Evolutionary conservation across 352 stramenopile species (phyloP), one percentile per base, ranked within the genome.

Genomic region (Pythium aristosporum): DNA sequence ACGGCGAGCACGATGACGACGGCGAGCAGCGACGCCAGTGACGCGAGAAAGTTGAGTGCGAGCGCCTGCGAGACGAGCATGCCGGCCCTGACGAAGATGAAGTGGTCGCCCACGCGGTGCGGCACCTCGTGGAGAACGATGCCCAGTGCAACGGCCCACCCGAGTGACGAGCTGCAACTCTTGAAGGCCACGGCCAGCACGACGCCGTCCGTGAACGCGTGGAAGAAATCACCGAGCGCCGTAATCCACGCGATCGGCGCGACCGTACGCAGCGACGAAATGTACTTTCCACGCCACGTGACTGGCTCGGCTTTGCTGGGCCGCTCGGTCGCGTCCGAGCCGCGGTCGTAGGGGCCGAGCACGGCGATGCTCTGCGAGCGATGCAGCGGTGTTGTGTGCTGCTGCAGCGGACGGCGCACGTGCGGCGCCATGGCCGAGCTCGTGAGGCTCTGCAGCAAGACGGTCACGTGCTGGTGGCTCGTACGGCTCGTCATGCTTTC

Each of bases 101-200:
- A 75, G 32, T 67, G 68, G 50, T 75, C 66, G 36, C 69, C 69
- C 3, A 75, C 56, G 41, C 69, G 69, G 46, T 75, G 69, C 7
- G 69, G 69, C 23, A 75, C 66, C 54, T 75, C 69, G 50, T 75
- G 69, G 15, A 75, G 65, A 20, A 75, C 55, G 37, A 75, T 68
- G 42, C 69, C 66, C 3, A 75, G n/a, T 18, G 52, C 57, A 9
- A 75, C 66, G 20, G 69, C 66, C 69, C 69, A 75, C 25, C 69
- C 69, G 5, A 72, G 50, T 7, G 64, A 67, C 20, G 66, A 67
- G 18, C 59, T 70, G 58, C 69, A 72, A 51, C 64, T 72, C 28
- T 70, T 62, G 62, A 75, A 75, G 4, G 60, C 69, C 16, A 75
- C 69, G 12, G 69, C 69, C 3, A 75, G 59, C 49, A 75, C 65